Base-by-base conservation (phyloP, 495 filamentous ascomycete genomes). In the Neurospora sp. region DNA sequence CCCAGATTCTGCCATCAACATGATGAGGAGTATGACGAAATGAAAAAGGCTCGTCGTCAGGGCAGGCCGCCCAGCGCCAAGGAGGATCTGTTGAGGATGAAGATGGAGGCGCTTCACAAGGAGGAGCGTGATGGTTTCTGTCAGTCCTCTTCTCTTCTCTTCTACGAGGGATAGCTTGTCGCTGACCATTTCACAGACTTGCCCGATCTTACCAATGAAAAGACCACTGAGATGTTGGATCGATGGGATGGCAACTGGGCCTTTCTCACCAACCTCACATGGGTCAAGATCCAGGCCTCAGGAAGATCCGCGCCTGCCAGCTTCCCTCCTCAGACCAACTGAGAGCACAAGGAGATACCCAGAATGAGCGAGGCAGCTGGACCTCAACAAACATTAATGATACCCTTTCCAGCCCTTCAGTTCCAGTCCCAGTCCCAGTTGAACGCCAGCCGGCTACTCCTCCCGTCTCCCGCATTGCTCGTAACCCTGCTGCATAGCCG, bases 121-220 rank as follows among this genome's bases (percentile, higher is more conserved):
- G 96, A 99, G 82, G 91, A 93, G 74, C 86, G 89, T 68, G 91
- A 90, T 38, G 96, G 96, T 0, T 97, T 96, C 77, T 93, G 88
- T 89, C 17, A 77, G 87, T 81, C 44, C 14, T 61, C 44, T 0
- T 38, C 39, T 20, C 42, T 27, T 69, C 22, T n/a, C 35, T 69
- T n/a, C 7, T 35, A 1, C 17, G 6, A 65, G 2, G 20, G 8
- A 42, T 68, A 22, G 59, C 59, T 37, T 14, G 14, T 31, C 3
- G 70, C 72, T 37, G 40, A 77, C 74, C 73, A 73, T 68, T 69
- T 20, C 10, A 68, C 65, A 90, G 87, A 84, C 72, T 73, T 87
- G 17, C 86, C 87, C 6, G 86, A 87, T 48, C 82, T 88, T 20
- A 85, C 80, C 20, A 76, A 78, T 7, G 80, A 83, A 70, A 81